Evolutionary conservation across 805 yeast species (phyloP), one percentile per base, ranked within the genome.

Genomic region (Sugiyamaella americana): DNA sequence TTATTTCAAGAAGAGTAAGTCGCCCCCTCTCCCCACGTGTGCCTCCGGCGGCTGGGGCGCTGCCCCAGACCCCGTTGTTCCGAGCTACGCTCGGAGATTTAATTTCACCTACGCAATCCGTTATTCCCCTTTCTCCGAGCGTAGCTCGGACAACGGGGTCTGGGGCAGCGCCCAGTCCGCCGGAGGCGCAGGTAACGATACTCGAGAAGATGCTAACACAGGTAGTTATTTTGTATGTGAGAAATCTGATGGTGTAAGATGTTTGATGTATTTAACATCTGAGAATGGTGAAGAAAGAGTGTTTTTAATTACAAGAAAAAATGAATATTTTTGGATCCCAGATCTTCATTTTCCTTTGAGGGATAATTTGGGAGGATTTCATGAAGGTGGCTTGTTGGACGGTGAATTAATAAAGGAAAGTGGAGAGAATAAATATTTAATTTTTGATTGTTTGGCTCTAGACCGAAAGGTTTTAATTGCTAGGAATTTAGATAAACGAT

Each of bases 171-270:
- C n/a, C n/a, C n/a, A n/a, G n/a, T n/a, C n/a, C n/a, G n/a, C n/a
- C n/a, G n/a, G n/a, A n/a, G n/a, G n/a, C n/a, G n/a, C n/a, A n/a
- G n/a, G n/a, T n/a, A n/a, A n/a, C n/a, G n/a, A n/a, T n/a, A n/a
- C n/a, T n/a, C n/a, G 34, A 11, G 13, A 29, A 29, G 11, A 11
- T n/a, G n/a, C 34, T 29, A 29, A 29, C 34, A 11, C n/a, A 11
- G n/a, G 13, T 32, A 58, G 63, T 58, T 93, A 89, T 61, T 82
- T 80, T 55, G 98, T 93, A 0, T 94, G 98, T 68, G 99, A 93
- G 59, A 93, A 93, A 62, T 79, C 93, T 0, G 98, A 93, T 65
- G 99, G 99, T 0, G 69, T 91, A 41, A 71, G 99, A 44, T 87
- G 94, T 49, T 68, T 93, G 45, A 71, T 93, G 72, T 74, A 77